A percentile compares a stretch with the other conserved stretches of the same genome.
These are phyloP conservation scores for Tetrastigma voinierianum DNA, from an alignment of 164 flowering plant genomes.

Conservation along the genomic window DNA sequence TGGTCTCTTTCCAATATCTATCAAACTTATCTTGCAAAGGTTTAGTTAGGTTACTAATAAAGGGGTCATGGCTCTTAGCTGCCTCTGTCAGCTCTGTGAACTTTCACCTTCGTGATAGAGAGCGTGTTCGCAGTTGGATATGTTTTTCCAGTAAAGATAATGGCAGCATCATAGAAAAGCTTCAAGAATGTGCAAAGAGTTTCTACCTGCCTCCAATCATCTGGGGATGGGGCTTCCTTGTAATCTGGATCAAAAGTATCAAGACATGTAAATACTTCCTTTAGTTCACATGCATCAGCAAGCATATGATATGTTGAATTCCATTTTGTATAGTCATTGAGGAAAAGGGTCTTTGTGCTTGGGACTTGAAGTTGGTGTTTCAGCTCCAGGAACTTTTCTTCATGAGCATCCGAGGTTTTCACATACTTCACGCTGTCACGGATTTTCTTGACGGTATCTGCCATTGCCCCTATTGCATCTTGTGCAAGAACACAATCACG, in stretches of 20 bases:
- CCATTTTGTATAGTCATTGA: slow-evolving; percentile 65
- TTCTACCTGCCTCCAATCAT: slow-evolving; percentile 80
- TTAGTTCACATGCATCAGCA: slow-evolving; percentile 57
- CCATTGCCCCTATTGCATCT: slow-evolving; percentile 40
- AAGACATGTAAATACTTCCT: slow-evolving; percentile 69
- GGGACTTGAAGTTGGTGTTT: slow-evolving; percentile 73
- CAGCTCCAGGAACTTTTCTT: slow-evolving; percentile 56
- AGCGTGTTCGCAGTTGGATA: slow-evolving; percentile 57
- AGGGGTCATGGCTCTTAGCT: slow-evolving; percentile 46
- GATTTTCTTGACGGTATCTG: slow-evolving; percentile 46
- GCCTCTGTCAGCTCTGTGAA: slow-evolving; percentile 60
- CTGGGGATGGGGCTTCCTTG: slow-evolving; percentile 46
- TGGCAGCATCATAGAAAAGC: slow-evolving; percentile 60
- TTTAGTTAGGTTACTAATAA: slow-evolving; percentile 40
- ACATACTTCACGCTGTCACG: slow-evolving; percentile 75
- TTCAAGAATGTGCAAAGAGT: slow-evolving; percentile 57
- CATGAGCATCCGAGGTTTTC: slow-evolving; percentile 45
- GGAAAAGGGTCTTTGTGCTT: slow-evolving; percentile 38
- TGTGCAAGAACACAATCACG: slow-evolving; percentile 53
- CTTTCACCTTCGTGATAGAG: slow-evolving; percentile 71
- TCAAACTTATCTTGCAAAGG: slow-evolving; percentile 65
- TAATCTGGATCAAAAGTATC: slow-evolving; percentile 58
- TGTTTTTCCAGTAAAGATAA: slow-evolving; percentile 35
- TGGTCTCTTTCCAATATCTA: slow-evolving; percentile 64
- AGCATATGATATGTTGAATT: slow-evolving; percentile 73